These are phyloP conservation scores for Xylaria venustula DNA, from an alignment of 495 filamentous ascomycete genomes.

Conservation along the genomic window DNA sequence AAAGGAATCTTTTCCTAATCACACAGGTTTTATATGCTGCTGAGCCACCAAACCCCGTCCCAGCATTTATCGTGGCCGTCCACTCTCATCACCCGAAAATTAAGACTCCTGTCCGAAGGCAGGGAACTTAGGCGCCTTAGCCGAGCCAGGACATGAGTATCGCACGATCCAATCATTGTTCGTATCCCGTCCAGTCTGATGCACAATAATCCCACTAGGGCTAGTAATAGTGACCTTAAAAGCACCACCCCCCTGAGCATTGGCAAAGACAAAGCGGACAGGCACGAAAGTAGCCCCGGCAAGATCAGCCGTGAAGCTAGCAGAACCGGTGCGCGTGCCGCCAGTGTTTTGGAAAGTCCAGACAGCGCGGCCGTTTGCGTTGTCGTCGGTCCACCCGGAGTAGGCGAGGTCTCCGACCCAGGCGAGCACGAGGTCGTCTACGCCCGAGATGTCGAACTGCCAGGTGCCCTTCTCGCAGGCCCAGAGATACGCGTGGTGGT, in stretches of 20 bases:
- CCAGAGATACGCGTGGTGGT: conserved; percentile 22
- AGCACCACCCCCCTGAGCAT: conserved; percentile 11
- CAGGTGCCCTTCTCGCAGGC: conserved; percentile 17
- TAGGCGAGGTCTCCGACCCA: conserved; percentile 19
- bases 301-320: conserved; percentile 16
- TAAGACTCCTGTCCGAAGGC: conserved; percentile 14
- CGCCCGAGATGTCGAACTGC: conserved; percentile 18
- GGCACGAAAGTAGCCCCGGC: conserved; percentile 9
- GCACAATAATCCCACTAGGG: conserved; percentile 16
- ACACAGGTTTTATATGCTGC: no score
- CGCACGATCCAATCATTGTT: conserved; percentile 16
- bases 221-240: conserved; percentile 19
- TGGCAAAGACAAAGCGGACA: conserved; percentile 14
- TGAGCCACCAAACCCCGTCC: no score
- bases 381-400: conserved; percentile 16
- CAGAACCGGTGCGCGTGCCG: conserved; percentile 9
- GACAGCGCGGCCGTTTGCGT: conserved; percentile 14
- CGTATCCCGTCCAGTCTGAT: conserved; percentile 10
- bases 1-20: no score
- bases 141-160: conserved; percentile 1
- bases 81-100: no score
- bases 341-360: conserved; percentile 13
- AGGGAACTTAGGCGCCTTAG: conserved; percentile 10
- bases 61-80: no score
- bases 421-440: conserved; percentile 16